Conservation (phyloP, 2,329 filamentous ascomycete species). For the Alternaria alternata region DNA sequence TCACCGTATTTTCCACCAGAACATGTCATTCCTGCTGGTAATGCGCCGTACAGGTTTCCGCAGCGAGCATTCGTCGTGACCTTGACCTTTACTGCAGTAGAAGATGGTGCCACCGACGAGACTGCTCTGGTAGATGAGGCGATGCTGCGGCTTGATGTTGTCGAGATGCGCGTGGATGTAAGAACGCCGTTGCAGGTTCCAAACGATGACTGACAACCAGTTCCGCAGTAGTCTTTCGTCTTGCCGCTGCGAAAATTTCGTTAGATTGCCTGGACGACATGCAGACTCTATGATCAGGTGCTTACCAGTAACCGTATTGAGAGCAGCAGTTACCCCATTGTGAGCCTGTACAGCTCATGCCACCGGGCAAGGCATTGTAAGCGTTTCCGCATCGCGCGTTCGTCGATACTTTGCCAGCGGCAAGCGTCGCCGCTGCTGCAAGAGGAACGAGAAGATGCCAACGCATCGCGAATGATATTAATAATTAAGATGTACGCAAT, state of each 20-base stretch:
- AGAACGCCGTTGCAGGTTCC: not conserved
- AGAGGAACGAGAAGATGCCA: not conserved
- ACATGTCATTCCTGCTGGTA: slow-evolving; percentile 1
- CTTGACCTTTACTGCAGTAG: not conserved
- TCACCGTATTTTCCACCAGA: slow-evolving; percentile 4
- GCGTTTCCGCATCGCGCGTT: slow-evolving; percentile 10
- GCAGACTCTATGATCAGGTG: rapidly evolving
- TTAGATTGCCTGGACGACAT: too few relatives aligned
- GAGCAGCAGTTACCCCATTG: slow-evolving; percentile 9
- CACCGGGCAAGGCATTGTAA: not conserved
- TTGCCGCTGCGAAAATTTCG: not conserved
- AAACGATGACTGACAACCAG: not conserved
- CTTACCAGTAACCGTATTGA: slow-evolving; percentile 5
- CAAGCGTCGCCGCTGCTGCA: not conserved
- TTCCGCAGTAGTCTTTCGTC: slow-evolving; percentile 6
- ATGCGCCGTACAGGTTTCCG: slow-evolving; percentile 6
- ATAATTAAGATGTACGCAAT: rapidly evolving
- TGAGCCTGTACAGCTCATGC: slow-evolving; percentile 4
- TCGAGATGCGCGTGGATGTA: not conserved
- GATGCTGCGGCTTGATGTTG: not conserved
- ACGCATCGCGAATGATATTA: not conserved
- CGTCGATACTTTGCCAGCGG: not conserved
- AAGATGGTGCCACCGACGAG: not conserved
- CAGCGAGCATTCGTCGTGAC: slow-evolving; percentile 12
- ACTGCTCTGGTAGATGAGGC: not conserved